Base-by-base conservation (phyloP, 169 alveolate species). In the Besnoitia besnoiti region DNA sequence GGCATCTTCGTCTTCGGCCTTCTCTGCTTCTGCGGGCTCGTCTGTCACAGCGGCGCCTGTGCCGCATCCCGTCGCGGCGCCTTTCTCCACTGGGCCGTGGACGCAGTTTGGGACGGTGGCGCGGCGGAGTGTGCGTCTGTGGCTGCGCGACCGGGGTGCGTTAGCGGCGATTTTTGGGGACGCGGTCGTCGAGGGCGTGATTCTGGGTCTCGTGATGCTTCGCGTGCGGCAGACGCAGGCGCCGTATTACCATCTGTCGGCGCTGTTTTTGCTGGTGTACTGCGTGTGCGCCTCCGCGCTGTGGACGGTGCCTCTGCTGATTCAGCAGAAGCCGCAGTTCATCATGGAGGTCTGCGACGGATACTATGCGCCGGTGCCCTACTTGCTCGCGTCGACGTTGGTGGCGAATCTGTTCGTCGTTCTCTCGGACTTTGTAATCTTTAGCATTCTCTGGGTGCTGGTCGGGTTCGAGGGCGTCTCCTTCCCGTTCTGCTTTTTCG, bases 321-420 rank as follows among this genome's bases (percentile, higher is more conserved):
- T 90, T 24, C 93, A 90, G 37, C 93, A 90, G 73, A 90, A 90
- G 84, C 90, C 90, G 12, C 93, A 90, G 90, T 51, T 76, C 62
- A 85, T 55, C n/a, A 84, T 90, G 44, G 90, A 90, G 47, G 85
- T 77, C 51, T 47, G 50, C 33, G 90, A 77, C 27, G 93, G 90
- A 30, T 90, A 77, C 90, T 90, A 90, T 50, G 51, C 89, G 14
- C 85, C 93, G 62, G 40, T 77, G 67, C 93, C 93, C 4, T 51
- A 90, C 30, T 39, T 76, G 61, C 42, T 90, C 44, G 85, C 80
- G 5, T 75, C 92, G 39, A 44, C 93, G 85, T 42, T 51, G 59
- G 90, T 90, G 19, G 62, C 93, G 7, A 79, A 77, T 35, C 51
- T 4, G 49, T 30, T 77, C 73, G 85, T 90, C 35, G 49, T 55